Conservation (phyloP, 805 yeast species). For the Blastobotrys attinorum region DNA sequence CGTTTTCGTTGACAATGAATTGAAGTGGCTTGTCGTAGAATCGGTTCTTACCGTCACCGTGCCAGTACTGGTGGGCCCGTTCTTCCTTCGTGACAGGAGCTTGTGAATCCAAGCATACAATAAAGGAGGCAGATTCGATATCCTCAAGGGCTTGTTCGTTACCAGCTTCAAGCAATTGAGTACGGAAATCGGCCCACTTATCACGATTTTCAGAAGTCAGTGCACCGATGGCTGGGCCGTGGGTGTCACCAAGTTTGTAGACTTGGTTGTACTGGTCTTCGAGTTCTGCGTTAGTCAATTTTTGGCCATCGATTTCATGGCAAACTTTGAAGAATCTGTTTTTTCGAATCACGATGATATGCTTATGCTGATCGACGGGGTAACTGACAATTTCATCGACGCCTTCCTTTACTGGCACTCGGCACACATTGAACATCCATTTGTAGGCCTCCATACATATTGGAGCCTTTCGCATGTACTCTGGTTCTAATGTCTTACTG, state of each 20-base stretch:
- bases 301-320: slow-evolving; percentile 30
- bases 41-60: slow-evolving; percentile 89
- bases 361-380: slow-evolving; percentile 46
- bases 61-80: slow-evolving; percentile 83
- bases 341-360: slow-evolving; percentile 62
- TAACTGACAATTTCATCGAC: slow-evolving; percentile 56
- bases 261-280: slow-evolving; percentile 52
- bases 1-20: slow-evolving; percentile 73
- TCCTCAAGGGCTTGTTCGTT: slow-evolving; percentile 55
- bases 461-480: slow-evolving; percentile 67
- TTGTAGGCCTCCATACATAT: slow-evolving; percentile 91
- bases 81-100: slow-evolving; percentile 72
- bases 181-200: slow-evolving; percentile 58
- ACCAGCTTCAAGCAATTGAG: slow-evolving; percentile 41
- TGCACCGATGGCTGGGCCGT: slow-evolving; percentile 59
- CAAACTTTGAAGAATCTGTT: slow-evolving; percentile 73
- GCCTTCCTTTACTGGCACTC: slow-evolving; percentile 38
- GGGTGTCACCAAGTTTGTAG: slow-evolving; percentile 34
- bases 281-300: slow-evolving; percentile 33
- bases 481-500: slow-evolving; percentile 70
- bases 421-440: slow-evolving; percentile 82
- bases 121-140: slow-evolving; percentile 71
- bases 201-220: slow-evolving; percentile 83
- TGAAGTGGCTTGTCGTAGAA: slow-evolving; percentile 89
- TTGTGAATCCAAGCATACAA: slow-evolving; percentile 68